Evolutionary conservation across 1,139 yeast genomes (phyloP).

Genomic region (Diutina catenulata): DNA sequence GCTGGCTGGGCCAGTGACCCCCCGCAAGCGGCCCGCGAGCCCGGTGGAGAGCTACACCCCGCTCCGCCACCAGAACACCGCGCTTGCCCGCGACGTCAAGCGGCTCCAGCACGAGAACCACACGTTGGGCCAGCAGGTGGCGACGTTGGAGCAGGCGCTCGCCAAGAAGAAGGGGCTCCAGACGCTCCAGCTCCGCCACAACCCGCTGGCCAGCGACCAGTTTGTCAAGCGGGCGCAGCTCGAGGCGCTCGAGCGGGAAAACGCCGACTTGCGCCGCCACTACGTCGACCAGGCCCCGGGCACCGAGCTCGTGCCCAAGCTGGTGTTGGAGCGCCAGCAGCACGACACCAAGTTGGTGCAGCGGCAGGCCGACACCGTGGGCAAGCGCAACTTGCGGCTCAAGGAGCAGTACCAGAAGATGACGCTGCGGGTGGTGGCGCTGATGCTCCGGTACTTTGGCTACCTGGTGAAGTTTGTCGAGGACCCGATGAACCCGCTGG

Average conservation of each 20-base stretch:
- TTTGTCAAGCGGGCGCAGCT: constrained; percentile 44
- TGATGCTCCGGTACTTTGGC: constrained; percentile 62
- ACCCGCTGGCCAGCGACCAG: constrained; percentile 61
- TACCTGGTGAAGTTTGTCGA: constrained; percentile 63
- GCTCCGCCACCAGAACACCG: constrained; percentile 32
- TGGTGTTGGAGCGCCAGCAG: constrained; percentile 55
- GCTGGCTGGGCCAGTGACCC: constrained; percentile 10
- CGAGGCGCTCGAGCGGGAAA: constrained; percentile 45
- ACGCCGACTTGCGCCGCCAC: constrained; percentile 34
- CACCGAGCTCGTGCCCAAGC: constrained; percentile 34
- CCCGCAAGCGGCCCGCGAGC: constrained; percentile 18
- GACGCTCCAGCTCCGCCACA: constrained; percentile 52
- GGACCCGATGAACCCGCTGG: constrained; percentile 41
- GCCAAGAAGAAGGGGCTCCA: constrained; percentile 25
- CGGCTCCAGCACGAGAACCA: constrained; percentile 22
- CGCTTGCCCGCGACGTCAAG: constrained; percentile 26
- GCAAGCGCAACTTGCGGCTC: constrained; percentile 49
- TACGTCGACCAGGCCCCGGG: constrained; percentile 11
- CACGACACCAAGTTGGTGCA: constrained; percentile 42
- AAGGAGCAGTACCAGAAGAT: constrained; percentile 56
- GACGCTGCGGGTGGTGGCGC: constrained; percentile 61
- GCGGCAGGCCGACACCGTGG: constrained; percentile 35
- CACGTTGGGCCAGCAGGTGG: constrained; percentile 22
- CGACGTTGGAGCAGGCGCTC: constrained; percentile 15
- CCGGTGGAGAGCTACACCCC: constrained; percentile 5